Base-by-base conservation (phyloP, 2,329 filamentous ascomycete genomes). In the Periconia digitata region DNA sequence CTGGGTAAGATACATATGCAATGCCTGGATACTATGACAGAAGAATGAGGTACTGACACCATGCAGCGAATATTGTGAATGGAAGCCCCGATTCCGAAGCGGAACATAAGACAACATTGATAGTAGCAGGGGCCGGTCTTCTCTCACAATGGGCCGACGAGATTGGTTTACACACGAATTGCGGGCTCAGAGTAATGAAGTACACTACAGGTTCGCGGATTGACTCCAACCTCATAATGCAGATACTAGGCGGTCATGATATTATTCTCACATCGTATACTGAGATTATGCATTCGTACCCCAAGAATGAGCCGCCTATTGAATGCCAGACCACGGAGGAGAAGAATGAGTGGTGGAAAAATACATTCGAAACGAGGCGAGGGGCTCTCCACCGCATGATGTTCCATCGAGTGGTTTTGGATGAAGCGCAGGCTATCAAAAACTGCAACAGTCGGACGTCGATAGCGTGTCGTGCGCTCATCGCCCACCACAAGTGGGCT, bases 361-460 rank as follows among this genome's bases (percentile, higher is more conserved):
- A 55, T 0, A 50, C 62, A 0, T 76, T 59, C 6, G 56, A 65
- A 1, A 50, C 60, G 0, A 40, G 70, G 0, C 59, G 73, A 3
- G 74, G 70, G 1, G 36, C 59, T 2, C 48, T 72, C 1, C 70
- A 72, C 40, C 47, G 56, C 8, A 64, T 67, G 40, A 32, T 47
- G 10, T 71, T 32, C 70, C 74, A 79, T 35, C 68, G 83, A 1
- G 50, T 85, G 3, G 73, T 85, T 1, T 66, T 85, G 0, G 82
- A 85, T 39, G 82, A 85, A 55, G 80, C 76, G 0, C 81, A 84
- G 42, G 56, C 56, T 24, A 82, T 85, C 50, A 84, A 83, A 51
- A 84, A 82, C 23, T 64, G 74, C 6, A 47, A 47, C 0, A 56
- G 62, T 1, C 62, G 66, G 3, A 79, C 74, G 0, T 75, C 72